Evolutionary conservation across 2,329 filamentous ascomycete species (phyloP).

Genomic region (Albophoma yamanashiensis): DNA sequence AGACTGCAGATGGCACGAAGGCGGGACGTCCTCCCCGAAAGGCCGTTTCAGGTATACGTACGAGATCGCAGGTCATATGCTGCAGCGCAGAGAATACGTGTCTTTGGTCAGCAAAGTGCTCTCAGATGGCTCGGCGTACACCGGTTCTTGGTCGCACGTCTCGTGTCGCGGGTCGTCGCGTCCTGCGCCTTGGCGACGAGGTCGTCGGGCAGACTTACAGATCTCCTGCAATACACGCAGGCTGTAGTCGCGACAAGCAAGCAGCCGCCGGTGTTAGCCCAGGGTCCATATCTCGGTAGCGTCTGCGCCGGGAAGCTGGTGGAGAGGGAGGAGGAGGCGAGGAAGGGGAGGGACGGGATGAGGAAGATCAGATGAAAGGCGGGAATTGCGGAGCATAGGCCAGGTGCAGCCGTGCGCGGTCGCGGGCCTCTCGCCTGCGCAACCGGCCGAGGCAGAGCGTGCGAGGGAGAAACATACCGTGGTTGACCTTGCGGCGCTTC

Average conservation of each 20-base stretch:
- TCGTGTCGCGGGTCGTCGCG: neutral
- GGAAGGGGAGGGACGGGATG: slow-evolving; percentile 6
- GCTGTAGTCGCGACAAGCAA: slow-evolving; percentile 32
- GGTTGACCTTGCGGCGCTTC: slow-evolving; percentile 82
- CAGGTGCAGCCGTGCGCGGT: neutral
- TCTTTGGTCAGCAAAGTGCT: slow-evolving; percentile 4
- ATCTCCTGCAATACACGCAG: slow-evolving; percentile 82
- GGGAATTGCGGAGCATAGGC: neutral
- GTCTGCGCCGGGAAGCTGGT: neutral
- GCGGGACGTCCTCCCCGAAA: slow-evolving; percentile 2
- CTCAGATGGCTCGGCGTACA: neutral
- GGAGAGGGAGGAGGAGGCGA: slow-evolving; percentile 1
- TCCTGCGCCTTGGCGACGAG: neutral
- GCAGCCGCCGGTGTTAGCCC: slow-evolving; percentile 1
- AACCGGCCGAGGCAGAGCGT: neutral
- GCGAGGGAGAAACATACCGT: slow-evolving; percentile 49
- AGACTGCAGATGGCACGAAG: slow-evolving; percentile 1
- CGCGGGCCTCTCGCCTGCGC: neutral
- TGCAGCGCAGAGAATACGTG: slow-evolving; percentile 24
- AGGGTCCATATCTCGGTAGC: neutral
- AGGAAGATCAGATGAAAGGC: neutral
- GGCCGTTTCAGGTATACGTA: slow-evolving; percentile 36
- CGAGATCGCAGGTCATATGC: slow-evolving; percentile 91
- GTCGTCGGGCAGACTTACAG: slow-evolving; percentile 53
- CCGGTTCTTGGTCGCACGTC: neutral